Evolutionary conservation across 75 land plant species (phyloP).

Genomic region (Ceratopteris richardii): DNA sequence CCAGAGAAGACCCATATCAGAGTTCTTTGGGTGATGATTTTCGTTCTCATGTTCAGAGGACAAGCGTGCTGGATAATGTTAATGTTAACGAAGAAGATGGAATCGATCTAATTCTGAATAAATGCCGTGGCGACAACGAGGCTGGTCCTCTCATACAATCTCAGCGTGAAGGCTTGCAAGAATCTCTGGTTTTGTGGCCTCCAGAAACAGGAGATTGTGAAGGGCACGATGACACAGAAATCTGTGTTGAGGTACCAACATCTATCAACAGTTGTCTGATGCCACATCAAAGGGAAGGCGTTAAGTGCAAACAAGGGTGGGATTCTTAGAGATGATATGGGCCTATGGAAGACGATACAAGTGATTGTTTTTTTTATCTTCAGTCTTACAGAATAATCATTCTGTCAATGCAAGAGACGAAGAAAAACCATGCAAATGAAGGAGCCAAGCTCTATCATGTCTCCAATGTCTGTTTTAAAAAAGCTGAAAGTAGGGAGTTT

Average conservation of each 20-base stretch:
- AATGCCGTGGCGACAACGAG: too few species aligned
- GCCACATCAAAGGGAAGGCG: conserved; percentile 83
- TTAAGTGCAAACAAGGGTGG: conserved; percentile 74
- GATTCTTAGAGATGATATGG: conserved; percentile 97
- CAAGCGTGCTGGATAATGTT: background rate
- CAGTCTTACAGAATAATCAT: conserved; percentile 51
- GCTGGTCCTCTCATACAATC: conserved; percentile 29
- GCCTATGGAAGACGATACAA: conserved; percentile 90
- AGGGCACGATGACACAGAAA: too few species aligned
- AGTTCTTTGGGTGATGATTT: conserved; percentile 3
- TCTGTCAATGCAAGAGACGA: conserved; percentile 16
- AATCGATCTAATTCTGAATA: too few species aligned
- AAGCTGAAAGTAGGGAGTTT: conserved; percentile 42
- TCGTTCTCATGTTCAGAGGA: background rate
- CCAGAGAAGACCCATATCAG: background rate
- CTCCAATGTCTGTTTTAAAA: conserved; percentile 61
- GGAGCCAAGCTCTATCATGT: conserved; percentile 51
- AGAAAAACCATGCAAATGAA: conserved; percentile 7
- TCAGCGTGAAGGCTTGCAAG: conserved; percentile 34
- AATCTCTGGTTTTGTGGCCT: conserved; percentile 45
- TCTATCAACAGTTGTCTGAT: conserved; percentile 85
- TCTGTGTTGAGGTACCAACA: conserved; percentile 85
- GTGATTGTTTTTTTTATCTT: conserved; percentile 84
- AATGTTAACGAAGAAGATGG: conserved; percentile 3
- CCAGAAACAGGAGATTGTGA: conserved; percentile 11